These are phyloP conservation scores for Mimosa bimucronata DNA, from an alignment of 306 rosid genomes.

Conservation along the genomic window DNA sequence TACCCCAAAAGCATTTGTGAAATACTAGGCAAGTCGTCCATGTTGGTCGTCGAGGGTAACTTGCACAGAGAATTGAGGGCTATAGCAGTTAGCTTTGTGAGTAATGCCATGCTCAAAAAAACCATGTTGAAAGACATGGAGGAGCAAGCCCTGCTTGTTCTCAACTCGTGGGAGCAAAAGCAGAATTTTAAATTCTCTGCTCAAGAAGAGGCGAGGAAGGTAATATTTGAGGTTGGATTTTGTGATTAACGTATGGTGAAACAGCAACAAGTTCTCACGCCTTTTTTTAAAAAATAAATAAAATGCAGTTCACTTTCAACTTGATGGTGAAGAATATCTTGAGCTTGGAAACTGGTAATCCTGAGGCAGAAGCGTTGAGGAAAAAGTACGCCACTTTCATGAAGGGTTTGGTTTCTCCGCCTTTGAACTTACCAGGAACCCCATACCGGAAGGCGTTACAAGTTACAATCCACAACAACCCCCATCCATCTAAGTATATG, in stretches of 20 bases:
- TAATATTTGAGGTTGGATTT: not conserved
- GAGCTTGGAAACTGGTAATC: slow-evolving; percentile 86
- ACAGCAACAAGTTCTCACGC: not conserved
- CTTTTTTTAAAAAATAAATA: not conserved
- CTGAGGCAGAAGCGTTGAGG: slow-evolving; percentile 82
- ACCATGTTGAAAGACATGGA: slow-evolving; percentile 75
- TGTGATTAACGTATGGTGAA: not conserved
- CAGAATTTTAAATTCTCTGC: slow-evolving; percentile 70
- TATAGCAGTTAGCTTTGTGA: slow-evolving; percentile 79
- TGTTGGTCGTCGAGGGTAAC: slow-evolving; percentile 96
- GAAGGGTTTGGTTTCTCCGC: slow-evolving; percentile 93
- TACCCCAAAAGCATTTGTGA: slow-evolving; percentile 96
- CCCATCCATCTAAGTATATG: too few relatives aligned
- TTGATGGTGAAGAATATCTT: slow-evolving; percentile 90
- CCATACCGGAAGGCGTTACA: slow-evolving; percentile 83
- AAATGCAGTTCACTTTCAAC: slow-evolving; percentile 87
- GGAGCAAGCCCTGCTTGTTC: slow-evolving; percentile 75
- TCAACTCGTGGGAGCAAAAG: slow-evolving; percentile 67
- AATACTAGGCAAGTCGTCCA: slow-evolving; percentile 95
- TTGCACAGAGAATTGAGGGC: slow-evolving; percentile 93
- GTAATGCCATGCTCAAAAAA: slow-evolving; percentile 79
- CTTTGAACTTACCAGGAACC: slow-evolving; percentile 90
- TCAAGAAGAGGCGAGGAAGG: slow-evolving; percentile 94
- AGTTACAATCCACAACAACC: slow-evolving; percentile 45
- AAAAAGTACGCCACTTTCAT: slow-evolving; percentile 85